A percentile compares a stretch with the other conserved stretches of the same genome.
phyloP scores from a whole-genome alignment of 1,284 basidiomycete species.

The Flammula alnicola region DNA sequence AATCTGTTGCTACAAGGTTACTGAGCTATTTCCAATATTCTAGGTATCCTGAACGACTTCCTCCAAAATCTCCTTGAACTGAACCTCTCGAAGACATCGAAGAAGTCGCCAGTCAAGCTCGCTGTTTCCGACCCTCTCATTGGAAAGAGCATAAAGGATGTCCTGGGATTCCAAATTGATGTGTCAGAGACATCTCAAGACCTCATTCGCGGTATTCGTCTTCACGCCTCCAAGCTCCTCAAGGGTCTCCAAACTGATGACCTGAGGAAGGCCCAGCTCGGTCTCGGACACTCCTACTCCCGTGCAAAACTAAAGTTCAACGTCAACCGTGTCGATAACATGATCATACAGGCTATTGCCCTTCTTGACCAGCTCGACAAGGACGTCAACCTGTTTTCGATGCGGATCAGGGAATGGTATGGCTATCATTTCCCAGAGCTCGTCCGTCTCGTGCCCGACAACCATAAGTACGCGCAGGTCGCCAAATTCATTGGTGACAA shows the following conservation, averaged over 20 bases:
- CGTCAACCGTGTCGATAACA: slow-evolving; percentile 99
- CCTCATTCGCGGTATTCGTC: slow-evolving; percentile 91
- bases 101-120: slow-evolving; percentile 82
- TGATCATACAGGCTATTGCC: slow-evolving; percentile 99
- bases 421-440: slow-evolving; percentile 99
- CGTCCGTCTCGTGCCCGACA: slow-evolving; percentile 92
- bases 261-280: slow-evolving; percentile 92
- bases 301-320: slow-evolving; percentile 99
- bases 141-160: slow-evolving; percentile 82
- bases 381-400: slow-evolving; percentile 98
- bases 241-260: slow-evolving; percentile 90
- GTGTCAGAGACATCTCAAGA: slow-evolving; percentile 88
- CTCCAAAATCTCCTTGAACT: slow-evolving; percentile 88
- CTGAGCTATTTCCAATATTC: slow-evolving; percentile 1
- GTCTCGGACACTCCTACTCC: slow-evolving; percentile 97
- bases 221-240: slow-evolving; percentile 92
- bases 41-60: slow-evolving; percentile 88
- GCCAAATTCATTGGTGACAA: slow-evolving; percentile 93
- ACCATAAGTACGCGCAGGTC: slow-evolving; percentile 91
- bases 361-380: slow-evolving; percentile 99
- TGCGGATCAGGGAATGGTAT: slow-evolving; percentile 99
- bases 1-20: not conserved
- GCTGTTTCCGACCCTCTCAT: slow-evolving; percentile 85
- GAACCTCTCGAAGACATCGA: slow-evolving; percentile 81
- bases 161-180: slow-evolving; percentile 83